These are phyloP conservation scores for Leptoxyphium fumago DNA, from an alignment of 2,329 filamentous ascomycete genomes.

Conservation along the genomic window DNA sequence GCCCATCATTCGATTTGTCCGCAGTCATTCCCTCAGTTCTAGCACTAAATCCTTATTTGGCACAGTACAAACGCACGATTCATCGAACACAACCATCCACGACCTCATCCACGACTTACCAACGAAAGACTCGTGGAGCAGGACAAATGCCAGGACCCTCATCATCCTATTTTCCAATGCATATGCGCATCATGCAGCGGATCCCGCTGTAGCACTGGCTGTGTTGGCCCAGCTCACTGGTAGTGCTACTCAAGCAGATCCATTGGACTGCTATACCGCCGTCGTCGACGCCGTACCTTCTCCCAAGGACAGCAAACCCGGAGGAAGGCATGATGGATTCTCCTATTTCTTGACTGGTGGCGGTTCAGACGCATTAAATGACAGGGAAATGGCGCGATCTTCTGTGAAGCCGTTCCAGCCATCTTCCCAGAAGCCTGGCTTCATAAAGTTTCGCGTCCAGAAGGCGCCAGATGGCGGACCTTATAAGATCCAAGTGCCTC, in stretches of 20 bases:
- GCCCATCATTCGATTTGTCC: too few species aligned
- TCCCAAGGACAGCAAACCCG: background rate
- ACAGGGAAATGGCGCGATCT: background rate
- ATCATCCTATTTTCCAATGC: constrained; percentile 10
- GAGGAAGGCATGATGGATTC: constrained; percentile 13
- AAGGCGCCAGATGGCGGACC: constrained; percentile 1
- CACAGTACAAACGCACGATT: too few species aligned
- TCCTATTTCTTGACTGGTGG: constrained; percentile 9
- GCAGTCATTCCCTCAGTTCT: too few species aligned
- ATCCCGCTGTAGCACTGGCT: constrained; percentile 6
- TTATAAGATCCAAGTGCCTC: constrained; percentile 35
- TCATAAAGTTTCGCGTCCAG: constrained; percentile 10
- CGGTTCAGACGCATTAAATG: background rate
- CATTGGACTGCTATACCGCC: constrained; percentile 13
- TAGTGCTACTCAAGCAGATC: constrained; percentile 3
- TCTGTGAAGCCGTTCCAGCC: constrained; percentile 3
- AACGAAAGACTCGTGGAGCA: too few species aligned
- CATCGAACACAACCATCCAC: too few species aligned
- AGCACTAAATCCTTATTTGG: too few species aligned
- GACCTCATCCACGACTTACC: too few species aligned
- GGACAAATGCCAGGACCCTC: constrained; percentile 1
- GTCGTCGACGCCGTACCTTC: constrained; percentile 17
- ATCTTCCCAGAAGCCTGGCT: constrained; percentile 16
- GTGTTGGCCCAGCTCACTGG: constrained; percentile 7
- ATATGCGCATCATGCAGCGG: constrained; percentile 13